Base-by-base conservation (phyloP, 1,139 yeast species). In the Wickerhamiella pararugosa region DNA sequence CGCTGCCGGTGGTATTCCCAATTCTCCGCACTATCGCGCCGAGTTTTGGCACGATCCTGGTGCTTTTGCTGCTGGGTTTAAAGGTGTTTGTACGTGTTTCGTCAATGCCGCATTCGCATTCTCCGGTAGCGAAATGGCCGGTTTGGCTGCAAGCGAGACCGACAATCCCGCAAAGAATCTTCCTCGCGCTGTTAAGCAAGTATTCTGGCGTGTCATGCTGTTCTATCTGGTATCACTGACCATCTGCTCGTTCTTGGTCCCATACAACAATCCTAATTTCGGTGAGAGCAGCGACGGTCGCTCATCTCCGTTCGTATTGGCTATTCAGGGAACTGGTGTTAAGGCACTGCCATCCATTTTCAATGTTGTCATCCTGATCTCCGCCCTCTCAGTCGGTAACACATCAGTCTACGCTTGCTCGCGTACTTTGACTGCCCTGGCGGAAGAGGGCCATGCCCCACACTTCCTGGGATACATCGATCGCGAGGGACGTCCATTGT, bases 21-120 rank as follows among this genome's bases (percentile, higher is more conserved):
- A 61, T 34, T 69, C 67, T 43, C 77, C 75, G 27, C 78, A 75
- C 57, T 64, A 77, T 46, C 92, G 90, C 29, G 75, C 68, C 11
- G 64, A 59, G 45, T 70, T 74, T 58, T 79, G 83, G 83, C 67
- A 66, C 45, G 54, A 66, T 44, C 81, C 82, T 0, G 84, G 83
- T 40, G 71, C 83, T 5, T 75, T 68, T 63, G 70, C 66, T 46
- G 64, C 63, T 68, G 84, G 66, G 45, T 82, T 73, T 67, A 83
- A 84, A 58, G 95, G 95, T 51, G 75, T 83, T 28, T 74, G 84
- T 54, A 66, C 82, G n/a, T 80, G 80, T 29, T 80, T 86, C 54
- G 84, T 86, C 41, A 73, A 79, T 29, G 92, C 94, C 27, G 92
- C 94, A 5, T 86, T 83, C 61, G 76, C 94, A 4, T 79, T 81